Evolutionary conservation across 495 filamentous ascomycete species (phyloP), one percentile per base, ranked within the genome.

Genomic region (Talaromyces thailandensis): DNA sequence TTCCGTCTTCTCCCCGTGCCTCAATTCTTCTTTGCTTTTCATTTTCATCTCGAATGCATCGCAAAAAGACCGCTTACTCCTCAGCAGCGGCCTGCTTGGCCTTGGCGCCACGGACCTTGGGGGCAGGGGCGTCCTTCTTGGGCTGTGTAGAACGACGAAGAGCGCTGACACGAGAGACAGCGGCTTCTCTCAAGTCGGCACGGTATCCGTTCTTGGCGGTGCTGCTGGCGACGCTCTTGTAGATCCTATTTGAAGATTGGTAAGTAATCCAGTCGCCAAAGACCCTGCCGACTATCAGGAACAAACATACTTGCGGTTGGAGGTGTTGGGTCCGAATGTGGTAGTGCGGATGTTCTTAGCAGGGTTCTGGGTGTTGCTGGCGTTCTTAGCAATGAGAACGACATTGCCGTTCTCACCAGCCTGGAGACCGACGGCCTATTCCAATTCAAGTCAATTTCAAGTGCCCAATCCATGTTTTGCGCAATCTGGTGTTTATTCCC

Each of bases 121-220:
- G 67, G 75, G 82, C 84, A 66, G 86, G 83, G 60, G 78, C 71
- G 21, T 88, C 84, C 86, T 96, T 96, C 79, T 87, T 85, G 61
- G 86, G 73, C 69, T 80, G 79, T 82, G 96, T 90, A 61, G 88
- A 88, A 66, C 81, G 76, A 73, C 89, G 89, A 80, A 98, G 83
- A 69, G 91, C 90, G 73, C 87, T 91, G 67, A 89, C 93, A 68
- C 94, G 90, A 73, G 93, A 82, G 72, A 98, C 88, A 65, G 92
- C 92, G 67, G 86, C 87, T 70, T 86, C 82, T 65, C 92, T 90
- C 74, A 98, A 82, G 73, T 98, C 94, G 68, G 87, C 73, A 72
- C 94, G 87, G 84, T 94, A 95, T 68, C 84, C 81, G 73, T 83
- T 80, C 85, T 90, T 92, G 70, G 92, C 89, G 64, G 87, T 87